These are phyloP conservation scores for Cyberlindnera xylosilytica DNA, from an alignment of 805 yeast species.

Conservation along the genomic window DNA sequence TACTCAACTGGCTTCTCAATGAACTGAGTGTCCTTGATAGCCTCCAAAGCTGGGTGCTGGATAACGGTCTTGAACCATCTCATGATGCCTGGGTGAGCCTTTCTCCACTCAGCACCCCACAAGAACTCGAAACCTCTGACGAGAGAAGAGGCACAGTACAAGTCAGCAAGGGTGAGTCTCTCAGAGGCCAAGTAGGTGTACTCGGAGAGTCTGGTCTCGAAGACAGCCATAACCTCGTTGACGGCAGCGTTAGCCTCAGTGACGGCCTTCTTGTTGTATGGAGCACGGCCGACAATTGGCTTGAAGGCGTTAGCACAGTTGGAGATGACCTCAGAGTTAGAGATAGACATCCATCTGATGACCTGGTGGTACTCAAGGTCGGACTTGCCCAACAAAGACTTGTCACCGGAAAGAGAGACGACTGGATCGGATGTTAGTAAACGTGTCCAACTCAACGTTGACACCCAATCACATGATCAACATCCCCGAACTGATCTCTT, in stretches of 20 bases:
- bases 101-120: constrained; percentile 66
- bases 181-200: constrained; percentile 73
- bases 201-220: constrained; percentile 56
- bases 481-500: background rate
- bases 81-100: constrained; percentile 54
- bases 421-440: constrained; percentile 26
- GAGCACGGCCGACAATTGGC: constrained; percentile 60
- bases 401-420: constrained; percentile 32
- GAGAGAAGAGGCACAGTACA: constrained; percentile 46
- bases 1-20: constrained; percentile 64
- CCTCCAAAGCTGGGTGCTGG: constrained; percentile 44
- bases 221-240: constrained; percentile 37
- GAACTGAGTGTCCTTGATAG: constrained; percentile 51
- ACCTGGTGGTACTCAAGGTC: constrained; percentile 55
- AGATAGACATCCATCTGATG: constrained; percentile 74
- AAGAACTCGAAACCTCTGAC: constrained; percentile 54
- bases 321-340: constrained; percentile 63
- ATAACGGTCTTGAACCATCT: constrained; percentile 69
- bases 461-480: too few relatives aligned
- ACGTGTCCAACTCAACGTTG: background rate
- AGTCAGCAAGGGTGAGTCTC: constrained; percentile 62
- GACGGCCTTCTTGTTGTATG: constrained; percentile 73
- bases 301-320: constrained; percentile 47
- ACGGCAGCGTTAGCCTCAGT: constrained; percentile 40
- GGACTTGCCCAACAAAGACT: constrained; percentile 60